Evolutionary conservation across 1,284 basidiomycete genomes (phyloP).

Genomic region (Athelia psychrophila): DNA sequence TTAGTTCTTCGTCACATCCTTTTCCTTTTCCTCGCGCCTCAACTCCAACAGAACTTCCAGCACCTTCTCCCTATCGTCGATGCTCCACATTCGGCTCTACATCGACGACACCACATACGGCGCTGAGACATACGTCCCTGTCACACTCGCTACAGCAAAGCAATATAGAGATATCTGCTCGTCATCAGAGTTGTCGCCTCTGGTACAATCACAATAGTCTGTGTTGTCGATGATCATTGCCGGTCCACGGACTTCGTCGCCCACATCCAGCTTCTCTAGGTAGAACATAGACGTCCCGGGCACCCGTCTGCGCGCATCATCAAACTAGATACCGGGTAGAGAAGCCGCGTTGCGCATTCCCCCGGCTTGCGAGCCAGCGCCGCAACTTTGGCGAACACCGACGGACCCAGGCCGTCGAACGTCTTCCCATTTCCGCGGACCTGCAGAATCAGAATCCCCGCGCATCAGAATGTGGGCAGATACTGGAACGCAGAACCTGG

Average conservation of each 20-base stretch:
- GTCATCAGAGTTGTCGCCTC: constrained; percentile 64
- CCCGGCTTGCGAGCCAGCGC: constrained; percentile 43
- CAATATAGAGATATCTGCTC: constrained; percentile 73
- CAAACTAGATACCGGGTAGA: constrained; percentile 76
- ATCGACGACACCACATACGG: too few species aligned
- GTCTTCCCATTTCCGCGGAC: constrained; percentile 85
- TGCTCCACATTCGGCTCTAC: constrained; percentile 6
- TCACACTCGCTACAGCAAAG: constrained; percentile 31
- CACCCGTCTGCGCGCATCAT: constrained; percentile 61
- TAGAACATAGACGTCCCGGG: constrained; percentile 79
- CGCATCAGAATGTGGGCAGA: neutral
- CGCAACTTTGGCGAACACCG: constrained; percentile 74
- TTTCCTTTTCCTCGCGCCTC: neutral
- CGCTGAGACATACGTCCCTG: too few species aligned
- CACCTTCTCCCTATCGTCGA: too few species aligned
- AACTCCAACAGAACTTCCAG: too few species aligned
- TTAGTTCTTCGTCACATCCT: neutral
- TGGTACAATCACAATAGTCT: constrained; percentile 84
- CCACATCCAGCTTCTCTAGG: constrained; percentile 63
- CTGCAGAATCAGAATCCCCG: constrained; percentile 25
- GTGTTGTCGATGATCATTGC: constrained; percentile 92
- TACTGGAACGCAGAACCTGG: neutral
- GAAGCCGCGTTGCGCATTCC: constrained; percentile 40
- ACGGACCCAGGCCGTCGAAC: constrained; percentile 79
- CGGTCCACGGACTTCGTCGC: constrained; percentile 76